phyloP scores from a whole-genome alignment of 352 stramenopile genomes.

The Pythium biforme region DNA sequence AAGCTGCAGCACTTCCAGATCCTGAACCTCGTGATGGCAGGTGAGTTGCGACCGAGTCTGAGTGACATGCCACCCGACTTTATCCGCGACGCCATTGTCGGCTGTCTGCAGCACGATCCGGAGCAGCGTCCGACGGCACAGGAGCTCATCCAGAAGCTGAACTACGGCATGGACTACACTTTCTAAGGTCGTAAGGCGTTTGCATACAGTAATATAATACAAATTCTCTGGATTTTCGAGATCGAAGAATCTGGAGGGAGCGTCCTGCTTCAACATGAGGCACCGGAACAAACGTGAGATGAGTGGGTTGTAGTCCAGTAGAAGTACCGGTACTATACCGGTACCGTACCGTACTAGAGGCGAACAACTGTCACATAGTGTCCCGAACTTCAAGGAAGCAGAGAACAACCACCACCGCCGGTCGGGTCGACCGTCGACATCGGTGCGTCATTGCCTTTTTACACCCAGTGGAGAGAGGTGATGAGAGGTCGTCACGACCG shows the following conservation, averaged over 20 bases:
- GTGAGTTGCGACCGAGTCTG: conserved; percentile 1
- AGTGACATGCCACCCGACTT: neutral
- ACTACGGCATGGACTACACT: neutral
- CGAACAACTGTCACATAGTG: neutral
- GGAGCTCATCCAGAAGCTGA: conserved; percentile 3
- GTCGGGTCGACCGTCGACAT: too few relatives aligned
- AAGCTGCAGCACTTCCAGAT: conserved; percentile 16
- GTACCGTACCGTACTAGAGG: neutral
- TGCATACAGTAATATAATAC: neutral
- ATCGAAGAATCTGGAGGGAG: too few relatives aligned
- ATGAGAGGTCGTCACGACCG: too few relatives aligned
- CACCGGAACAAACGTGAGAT: too few relatives aligned
- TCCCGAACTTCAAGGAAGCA: conserved; percentile 1
- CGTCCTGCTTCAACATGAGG: neutral
- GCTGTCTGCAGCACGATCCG: conserved; percentile 13
- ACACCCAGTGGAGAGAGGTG: neutral
- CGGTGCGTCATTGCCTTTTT: neutral
- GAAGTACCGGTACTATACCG: neutral
- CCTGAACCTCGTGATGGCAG: conserved; percentile 10
- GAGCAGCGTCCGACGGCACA: conserved; percentile 5
- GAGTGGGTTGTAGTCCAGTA: too few relatives aligned
- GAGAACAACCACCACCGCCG: neutral
- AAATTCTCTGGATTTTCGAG: too few relatives aligned
- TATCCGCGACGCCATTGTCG: neutral
- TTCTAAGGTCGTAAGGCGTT: neutral